A percentile compares a stretch with the other conserved stretches of the same genome.
Evolutionary conservation across 2,329 filamentous ascomycete species (phyloP).

Genomic region (Fusarium zealandicum): DNA sequence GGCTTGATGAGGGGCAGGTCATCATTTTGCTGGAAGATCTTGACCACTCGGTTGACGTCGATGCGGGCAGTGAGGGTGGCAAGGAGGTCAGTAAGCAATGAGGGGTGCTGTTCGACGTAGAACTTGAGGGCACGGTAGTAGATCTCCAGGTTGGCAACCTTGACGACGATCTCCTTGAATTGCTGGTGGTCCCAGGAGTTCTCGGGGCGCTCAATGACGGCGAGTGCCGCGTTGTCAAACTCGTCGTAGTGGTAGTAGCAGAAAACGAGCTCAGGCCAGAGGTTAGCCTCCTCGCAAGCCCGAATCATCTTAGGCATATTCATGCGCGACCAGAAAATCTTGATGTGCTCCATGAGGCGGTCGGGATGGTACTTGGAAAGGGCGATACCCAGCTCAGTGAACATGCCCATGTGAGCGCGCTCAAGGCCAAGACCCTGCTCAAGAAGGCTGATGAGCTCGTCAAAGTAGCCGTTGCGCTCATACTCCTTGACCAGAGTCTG

Average conservation of each 20-base stretch:
- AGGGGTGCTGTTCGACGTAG: conserved; percentile 96
- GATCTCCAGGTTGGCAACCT: conserved; percentile 98
- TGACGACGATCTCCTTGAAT: conserved; percentile 98
- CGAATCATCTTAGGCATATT: conserved; percentile 98
- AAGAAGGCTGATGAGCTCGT: conserved; percentile 92
- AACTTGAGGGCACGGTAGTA: conserved; percentile 98
- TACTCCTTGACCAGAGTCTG: conserved; percentile 94
- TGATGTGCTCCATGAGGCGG: conserved; percentile 96
- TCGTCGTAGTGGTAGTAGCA: conserved; percentile 98
- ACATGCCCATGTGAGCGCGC: conserved; percentile 95
- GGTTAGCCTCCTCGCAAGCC: conserved; percentile 89
- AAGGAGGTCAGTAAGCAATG: conserved; percentile 92
- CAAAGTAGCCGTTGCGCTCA: conserved; percentile 96
- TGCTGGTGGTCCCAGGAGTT: conserved; percentile 99
- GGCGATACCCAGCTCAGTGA: conserved; percentile 90
- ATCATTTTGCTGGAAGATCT: conserved; percentile 98
- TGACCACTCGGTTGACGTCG: conserved; percentile 98
- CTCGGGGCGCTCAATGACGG: conserved; percentile 96
- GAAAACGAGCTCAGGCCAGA: conserved; percentile 98
- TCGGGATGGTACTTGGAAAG: conserved; percentile 95
- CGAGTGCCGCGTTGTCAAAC: conserved; percentile 94
- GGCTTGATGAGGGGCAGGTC: conserved; percentile 98
- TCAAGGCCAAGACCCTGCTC: conserved; percentile 95
- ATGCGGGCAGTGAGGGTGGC: conserved; percentile 91
- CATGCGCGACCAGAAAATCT: conserved; percentile 97